Evolutionary conservation across 2,329 filamentous ascomycete genomes (phyloP), one percentile per base, ranked within the genome.

Genomic region (Fusarium beomiforme): DNA sequence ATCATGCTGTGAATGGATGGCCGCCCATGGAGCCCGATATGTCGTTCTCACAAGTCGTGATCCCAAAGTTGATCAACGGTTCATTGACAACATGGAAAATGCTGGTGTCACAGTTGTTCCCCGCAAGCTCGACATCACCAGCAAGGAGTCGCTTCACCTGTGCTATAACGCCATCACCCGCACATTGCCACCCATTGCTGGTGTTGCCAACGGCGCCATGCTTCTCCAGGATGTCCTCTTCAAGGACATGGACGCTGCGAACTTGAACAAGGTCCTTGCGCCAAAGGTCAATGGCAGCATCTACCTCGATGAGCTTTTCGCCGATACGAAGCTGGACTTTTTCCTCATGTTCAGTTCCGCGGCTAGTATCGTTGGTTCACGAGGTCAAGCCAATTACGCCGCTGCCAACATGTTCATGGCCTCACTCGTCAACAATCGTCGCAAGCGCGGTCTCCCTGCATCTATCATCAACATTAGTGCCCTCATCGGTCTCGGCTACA

Each of bases 151-250:
- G 6, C 43, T 63, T 8, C 29, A 64, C 7, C 1, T 46, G 4
- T 34, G 46, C 16, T 42, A 61, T 11, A 12, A 36, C 2, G 39
- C 58, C 0, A 75, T 81, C 9, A 47, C n/a, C 4, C 36, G 26
- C 12, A 72, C 69, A 1, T 71, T 78, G 62, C 80, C 81, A 0
- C 77, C 78, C 0, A 79, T 86, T 31, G 79, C 70, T 1, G 85
- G 85, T 19, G 81, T 85, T 1, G 78, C 77, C 2, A 79, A 85
- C 39, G 84, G 79, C 1, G 83, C 84, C 10, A 82, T 85, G 81
- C 79, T 86, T 5, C 76, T 87, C 0, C 60, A 74, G 4, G 83
- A 86, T 36, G 41, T 34, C 9, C 55, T 61, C 16, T 81, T 84
- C 34, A 55, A 64, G 11, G 72, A 81, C 16, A 76, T 82, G 57